Base-by-base conservation (phyloP, 169 alveolate species). In the Eimeria praecox region DNA sequence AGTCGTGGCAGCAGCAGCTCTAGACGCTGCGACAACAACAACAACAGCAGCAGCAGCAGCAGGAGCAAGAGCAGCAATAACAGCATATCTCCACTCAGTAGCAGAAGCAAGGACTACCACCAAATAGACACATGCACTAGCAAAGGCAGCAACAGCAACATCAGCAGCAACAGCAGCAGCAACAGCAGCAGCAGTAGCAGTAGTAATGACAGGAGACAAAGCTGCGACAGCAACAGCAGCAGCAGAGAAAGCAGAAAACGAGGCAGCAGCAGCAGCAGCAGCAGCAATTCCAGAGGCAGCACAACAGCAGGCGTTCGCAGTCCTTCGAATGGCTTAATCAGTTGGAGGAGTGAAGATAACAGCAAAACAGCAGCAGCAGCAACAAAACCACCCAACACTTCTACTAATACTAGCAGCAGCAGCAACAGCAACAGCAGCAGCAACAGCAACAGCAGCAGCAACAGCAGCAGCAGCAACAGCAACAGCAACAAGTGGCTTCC, bases 181-280 rank as follows among this genome's bases (percentile, higher is more conserved):
- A 22, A 38, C 46, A 73, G 83, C n/a, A n/a, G n/a, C 44, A 30
- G 83, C 46, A 73, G 44, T 46, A 73, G 83, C 75, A 62, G 75
- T n/a, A n/a, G n/a, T n/a, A 64, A 30, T 30, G 22, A 30, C 75
- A 64, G 75, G 33, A 62, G 75, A 18, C 10, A 62, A 46, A 73
- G 83, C 9, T 20, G 49, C 18, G 49, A 38, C 46, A 73, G 83
- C 46, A 73, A 46, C 44, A 30, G 83, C 46, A 73, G 44, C 83
- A 73, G 83, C 75, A 62, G 75, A n/a, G 33, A 16, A 5, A 49
- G 12, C 56, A 49, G 56, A 12, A 49, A 12, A 49, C 56, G 56
- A 16, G 33, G 33, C 38, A 62, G 75, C 38, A 62, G 33, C 38
- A 62, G 75, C 38, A 62, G 33, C 38, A 9, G 75, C 38, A 62